Evolutionary conservation across 345 rosid species (phyloP), one percentile per base, ranked within the genome.

Genomic region (Hypericum androsaemum): DNA sequence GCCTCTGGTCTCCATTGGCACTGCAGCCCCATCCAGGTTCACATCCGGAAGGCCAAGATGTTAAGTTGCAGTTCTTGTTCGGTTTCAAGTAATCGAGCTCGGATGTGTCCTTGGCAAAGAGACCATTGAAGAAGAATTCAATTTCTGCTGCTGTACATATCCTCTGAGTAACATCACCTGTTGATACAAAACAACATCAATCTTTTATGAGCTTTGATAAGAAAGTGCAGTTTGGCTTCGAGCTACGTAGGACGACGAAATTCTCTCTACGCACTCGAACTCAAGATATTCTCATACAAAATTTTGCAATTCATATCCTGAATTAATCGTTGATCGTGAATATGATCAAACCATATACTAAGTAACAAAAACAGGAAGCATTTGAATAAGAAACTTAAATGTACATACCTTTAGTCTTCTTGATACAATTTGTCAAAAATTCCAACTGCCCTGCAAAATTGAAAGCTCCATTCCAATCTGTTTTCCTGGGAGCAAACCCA

Each of bases 1-100:
- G 59, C 2, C 39, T 64, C 57, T 69, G 54, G 15, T 59, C 60
- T 44, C 54, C 52, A n/a, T 65, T 67, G 7, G 79, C 66, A 42
- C 59, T 56, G 54, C 97, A 89, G 62, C 82, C 83, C 97, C 97
- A 89, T 52, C 97, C 95, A 8, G 95, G 97, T 57, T 89, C 97
- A 53, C 97, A 85, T 47, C 97, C 95, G 1, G 79, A n/a, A 37
- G 59, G 69, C 97, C 97, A 89, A 48, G 76, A 71, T 39, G 66
- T 65, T 65, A 83, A 71, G 63, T 89, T 89, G 69, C 97, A 89
- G 71, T 85, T 89, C 53, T 66, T 70, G 65, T 85, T 83, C 48
- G 89, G 87, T 35, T 49, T 66, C 59, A 85, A 59, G 68, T 71
- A 76, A 61, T 60, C 69, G 51, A 54, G 43, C 38, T 61, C 54